Evolutionary conservation across 1,139 yeast genomes (phyloP).

Genomic region (Pichia sp.): DNA sequence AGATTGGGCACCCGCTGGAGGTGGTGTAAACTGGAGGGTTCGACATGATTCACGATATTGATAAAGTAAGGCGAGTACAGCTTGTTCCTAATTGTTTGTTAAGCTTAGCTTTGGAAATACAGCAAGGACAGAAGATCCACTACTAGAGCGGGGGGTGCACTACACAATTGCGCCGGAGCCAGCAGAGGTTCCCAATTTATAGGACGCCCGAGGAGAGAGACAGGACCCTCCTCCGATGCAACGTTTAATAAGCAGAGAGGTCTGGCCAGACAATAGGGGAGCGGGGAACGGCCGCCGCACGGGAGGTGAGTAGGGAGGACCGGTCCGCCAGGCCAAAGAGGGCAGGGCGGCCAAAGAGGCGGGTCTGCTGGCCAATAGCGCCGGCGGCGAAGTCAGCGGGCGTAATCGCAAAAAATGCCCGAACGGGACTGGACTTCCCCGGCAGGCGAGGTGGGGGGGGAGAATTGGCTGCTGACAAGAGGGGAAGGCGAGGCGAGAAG

Average conservation of each 20-base stretch:
- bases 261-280: too few species aligned
- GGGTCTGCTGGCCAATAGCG: background rate
- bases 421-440: background rate
- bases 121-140: too few species aligned
- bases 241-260: too few species aligned
- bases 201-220: too few species aligned
- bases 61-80: background rate
- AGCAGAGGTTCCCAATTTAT: too few species aligned
- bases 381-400: background rate
- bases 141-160: too few species aligned
- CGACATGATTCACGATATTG: conserved; percentile 21
- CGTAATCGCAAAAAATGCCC: conserved; percentile 1
- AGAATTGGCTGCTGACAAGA: background rate
- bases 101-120: too few species aligned
- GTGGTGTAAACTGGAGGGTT: conserved; percentile 35
- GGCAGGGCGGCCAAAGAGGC: background rate
- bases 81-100: background rate
- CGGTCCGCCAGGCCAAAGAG: background rate
- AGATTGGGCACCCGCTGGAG: conserved; percentile 34
- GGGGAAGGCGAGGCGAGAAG: background rate
- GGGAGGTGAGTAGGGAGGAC: background rate
- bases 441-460: background rate
- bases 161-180: too few species aligned
- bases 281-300: too few species aligned
- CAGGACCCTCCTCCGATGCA: too few species aligned